A percentile compares a stretch with the other conserved stretches of the same genome.
Evolutionary conservation across 306 rosid genomes (phyloP).

Genomic region (Vicia villosa): DNA sequence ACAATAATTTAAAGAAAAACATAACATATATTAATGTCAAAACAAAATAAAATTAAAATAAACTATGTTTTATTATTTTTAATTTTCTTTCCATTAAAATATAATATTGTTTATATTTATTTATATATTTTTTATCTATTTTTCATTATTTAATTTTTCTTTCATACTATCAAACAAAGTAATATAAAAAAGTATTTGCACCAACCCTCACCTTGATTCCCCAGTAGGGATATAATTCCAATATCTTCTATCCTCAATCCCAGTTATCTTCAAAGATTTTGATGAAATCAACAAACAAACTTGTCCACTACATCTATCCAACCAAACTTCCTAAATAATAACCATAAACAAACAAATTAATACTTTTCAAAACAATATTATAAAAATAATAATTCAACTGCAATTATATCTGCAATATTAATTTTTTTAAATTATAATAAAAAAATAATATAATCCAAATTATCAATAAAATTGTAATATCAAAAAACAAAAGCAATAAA

Average conservation of each 20-base stretch:
- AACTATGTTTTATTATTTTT: neutral
- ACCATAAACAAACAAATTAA: neutral
- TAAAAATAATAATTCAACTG: neutral
- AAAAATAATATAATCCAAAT: neutral
- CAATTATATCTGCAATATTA: neutral
- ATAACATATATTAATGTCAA: neutral
- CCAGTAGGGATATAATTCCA: conserved; percentile 74
- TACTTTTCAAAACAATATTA: neutral
- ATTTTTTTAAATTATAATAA: too few relatives aligned
- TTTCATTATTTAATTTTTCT: neutral
- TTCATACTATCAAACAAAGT: neutral
- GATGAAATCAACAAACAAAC: conserved; percentile 67
- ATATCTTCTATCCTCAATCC: conserved; percentile 90
- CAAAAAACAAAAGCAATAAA: too few relatives aligned
- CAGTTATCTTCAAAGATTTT: conserved; percentile 72
- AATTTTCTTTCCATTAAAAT: neutral
- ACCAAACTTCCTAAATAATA: conserved; percentile 61
- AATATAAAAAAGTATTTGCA: neutral
- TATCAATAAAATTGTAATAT: too few relatives aligned
- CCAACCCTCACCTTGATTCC: conserved; percentile 71
- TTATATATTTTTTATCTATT: neutral
- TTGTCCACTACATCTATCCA: conserved; percentile 65
- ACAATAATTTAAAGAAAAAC: too few relatives aligned
- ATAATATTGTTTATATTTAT: too few relatives aligned
- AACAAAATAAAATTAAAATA: neutral